Base-by-base conservation (phyloP, 257 asterid genomes). In the Petrea volubilis region DNA sequence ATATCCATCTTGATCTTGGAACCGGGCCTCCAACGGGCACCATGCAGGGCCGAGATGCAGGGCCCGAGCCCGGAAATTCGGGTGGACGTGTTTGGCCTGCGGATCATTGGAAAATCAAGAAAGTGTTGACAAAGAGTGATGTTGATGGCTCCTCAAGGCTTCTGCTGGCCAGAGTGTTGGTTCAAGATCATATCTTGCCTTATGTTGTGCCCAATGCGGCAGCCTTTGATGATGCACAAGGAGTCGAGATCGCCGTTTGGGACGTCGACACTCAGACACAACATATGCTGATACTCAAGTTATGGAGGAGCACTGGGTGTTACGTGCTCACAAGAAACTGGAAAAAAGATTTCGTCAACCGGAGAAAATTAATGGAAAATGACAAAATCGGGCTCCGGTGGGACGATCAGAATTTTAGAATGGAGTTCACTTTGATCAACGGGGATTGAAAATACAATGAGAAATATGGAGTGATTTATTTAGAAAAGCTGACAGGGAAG, bases 141-240 rank as follows among this genome's bases (percentile, higher is more conserved):
- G 44, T 70, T 20, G 38, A 70, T 34, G 12, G 34, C 14, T 70
- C 75, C 2, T 57, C 59, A 1, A 70, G 75, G 68, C 60, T 70
- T 7, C 41, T 70, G 38, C n/a, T 70, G 10, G 31, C 15, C 11
- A 70, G 17, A 31, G 4, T 5, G 0, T 24, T 28, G 8, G 58
- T 59, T 13, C 7, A 5, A 2, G 23, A 70, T 0, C 27, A 60
- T 62, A 55, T 71, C 1, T 3, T 50, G 28, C 57, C 70, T 3
- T n/a, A 20, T 10, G 0, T 72, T 11, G 13, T 0, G 12, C 21
- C 13, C 8, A 14, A 5, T 14, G 31, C 14, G 3, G 21, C 1
- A n/a, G 15, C 12, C 2, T 20, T 5, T 41, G 15, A 13, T 7
- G 47, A 41, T 7, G 15, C 15, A 7, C 13, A 4, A 13, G 70